Evolutionary conservation across 345 rosid species (phyloP).

Genomic region (Erodium maritimum): DNA sequence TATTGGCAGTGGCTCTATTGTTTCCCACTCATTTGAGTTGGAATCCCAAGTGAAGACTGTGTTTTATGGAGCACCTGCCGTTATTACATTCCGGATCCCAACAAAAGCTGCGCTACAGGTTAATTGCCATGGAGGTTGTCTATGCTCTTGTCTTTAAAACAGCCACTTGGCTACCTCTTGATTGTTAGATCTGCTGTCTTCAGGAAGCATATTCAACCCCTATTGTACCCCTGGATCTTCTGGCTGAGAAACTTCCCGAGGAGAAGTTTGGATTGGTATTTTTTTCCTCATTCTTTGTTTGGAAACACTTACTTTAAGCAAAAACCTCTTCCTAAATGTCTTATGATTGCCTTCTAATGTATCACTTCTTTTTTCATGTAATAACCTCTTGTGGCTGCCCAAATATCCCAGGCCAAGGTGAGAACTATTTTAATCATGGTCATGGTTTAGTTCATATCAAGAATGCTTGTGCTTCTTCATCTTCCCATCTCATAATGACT

Average conservation of each 20-base stretch:
- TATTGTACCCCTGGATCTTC: slow-evolving; percentile 67
- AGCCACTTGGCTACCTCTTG: neutral
- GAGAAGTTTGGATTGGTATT: slow-evolving; percentile 55
- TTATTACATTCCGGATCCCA: slow-evolving; percentile 80
- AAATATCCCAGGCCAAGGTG: slow-evolving; percentile 6
- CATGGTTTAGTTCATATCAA: neutral
- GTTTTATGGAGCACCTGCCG: slow-evolving; percentile 78
- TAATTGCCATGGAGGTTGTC: neutral
- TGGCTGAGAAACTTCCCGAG: slow-evolving; percentile 70
- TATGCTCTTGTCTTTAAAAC: neutral
- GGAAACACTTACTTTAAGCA: neutral
- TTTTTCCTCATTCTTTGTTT: neutral
- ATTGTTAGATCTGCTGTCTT: slow-evolving; percentile 6
- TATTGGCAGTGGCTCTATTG: slow-evolving; percentile 56
- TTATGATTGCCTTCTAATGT: too few species aligned
- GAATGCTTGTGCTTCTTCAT: neutral
- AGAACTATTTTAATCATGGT: neutral
- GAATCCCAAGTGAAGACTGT: slow-evolving; percentile 71
- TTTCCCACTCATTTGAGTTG: slow-evolving; percentile 76
- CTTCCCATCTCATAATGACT: too few species aligned
- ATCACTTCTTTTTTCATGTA: neutral
- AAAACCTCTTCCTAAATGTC: neutral
- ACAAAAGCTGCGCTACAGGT: slow-evolving; percentile 82
- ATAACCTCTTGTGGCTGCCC: neutral
- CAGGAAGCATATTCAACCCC: slow-evolving; percentile 86